A percentile compares a stretch with the other conserved stretches of the same genome.
Evolutionary conservation across 2,329 filamentous ascomycete genomes (phyloP).

Genomic region (Coleophoma eucalyptorum): DNA sequence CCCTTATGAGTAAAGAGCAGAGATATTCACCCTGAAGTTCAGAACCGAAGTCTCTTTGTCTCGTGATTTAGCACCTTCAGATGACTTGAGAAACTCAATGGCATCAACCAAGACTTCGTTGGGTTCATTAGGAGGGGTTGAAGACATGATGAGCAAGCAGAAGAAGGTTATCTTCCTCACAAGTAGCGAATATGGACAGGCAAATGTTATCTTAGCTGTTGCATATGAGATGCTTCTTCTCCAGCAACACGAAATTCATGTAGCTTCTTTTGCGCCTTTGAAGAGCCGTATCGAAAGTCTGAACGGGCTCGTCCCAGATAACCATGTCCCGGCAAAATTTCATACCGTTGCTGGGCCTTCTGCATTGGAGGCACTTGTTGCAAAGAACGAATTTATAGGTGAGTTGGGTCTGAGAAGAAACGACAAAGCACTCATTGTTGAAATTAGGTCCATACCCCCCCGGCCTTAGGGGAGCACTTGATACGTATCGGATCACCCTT

Average conservation of each 20-base stretch:
- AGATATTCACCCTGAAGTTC: background rate
- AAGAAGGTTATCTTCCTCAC: conserved; percentile 35
- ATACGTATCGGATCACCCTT: conserved; percentile 19
- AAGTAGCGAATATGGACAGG: conserved; percentile 41
- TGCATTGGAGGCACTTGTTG: conserved; percentile 27
- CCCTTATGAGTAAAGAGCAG: background rate
- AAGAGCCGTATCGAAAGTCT: conserved; percentile 24
- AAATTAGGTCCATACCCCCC: conserved; percentile 15
- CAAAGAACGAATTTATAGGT: conserved; percentile 11
- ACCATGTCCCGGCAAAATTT: conserved; percentile 20
- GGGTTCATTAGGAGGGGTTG: background rate
- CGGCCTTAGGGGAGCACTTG: conserved; percentile 30
- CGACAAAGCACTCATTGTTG: background rate
- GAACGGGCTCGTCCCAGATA: conserved; percentile 10
- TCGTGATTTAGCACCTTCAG: background rate
- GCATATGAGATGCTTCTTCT: conserved; percentile 33
- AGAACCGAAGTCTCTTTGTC: background rate
- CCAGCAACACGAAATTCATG: conserved; percentile 35
- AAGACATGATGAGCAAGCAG: background rate
- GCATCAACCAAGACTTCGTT: background rate
- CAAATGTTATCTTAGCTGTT: conserved; percentile 41
- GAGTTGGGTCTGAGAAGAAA: background rate
- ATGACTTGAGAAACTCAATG: background rate
- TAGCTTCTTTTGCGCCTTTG: conserved; percentile 37
- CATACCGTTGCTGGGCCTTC: conserved; percentile 30